These are phyloP conservation scores for Penicillium paxilli DNA, from an alignment of 495 filamentous ascomycete genomes.

Conservation along the genomic window DNA sequence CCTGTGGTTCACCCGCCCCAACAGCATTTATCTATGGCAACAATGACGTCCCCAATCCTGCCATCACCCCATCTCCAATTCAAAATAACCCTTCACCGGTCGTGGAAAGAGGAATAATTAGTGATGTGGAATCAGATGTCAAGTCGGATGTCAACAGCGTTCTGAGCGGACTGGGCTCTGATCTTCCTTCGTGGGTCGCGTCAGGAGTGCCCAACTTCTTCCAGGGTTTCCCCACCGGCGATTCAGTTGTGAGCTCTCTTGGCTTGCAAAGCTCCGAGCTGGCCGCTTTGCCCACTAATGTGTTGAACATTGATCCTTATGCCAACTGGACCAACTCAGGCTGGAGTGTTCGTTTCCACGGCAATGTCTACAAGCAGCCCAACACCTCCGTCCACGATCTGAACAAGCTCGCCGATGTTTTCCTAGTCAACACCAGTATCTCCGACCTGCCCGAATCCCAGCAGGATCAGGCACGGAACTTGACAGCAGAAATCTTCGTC, in stretches of 20 bases:
- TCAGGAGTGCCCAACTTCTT: slow-evolving; percentile 67
- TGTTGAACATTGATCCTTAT: slow-evolving; percentile 74
- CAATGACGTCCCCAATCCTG: slow-evolving; percentile 8
- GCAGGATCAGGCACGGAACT: slow-evolving; percentile 66
- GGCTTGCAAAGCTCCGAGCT: slow-evolving; percentile 58
- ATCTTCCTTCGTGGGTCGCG: slow-evolving; percentile 60
- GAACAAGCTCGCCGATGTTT: slow-evolving; percentile 66
- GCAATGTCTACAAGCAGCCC: slow-evolving; percentile 77
- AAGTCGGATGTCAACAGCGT: slow-evolving; percentile 27
- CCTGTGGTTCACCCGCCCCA: slow-evolving; percentile 17
- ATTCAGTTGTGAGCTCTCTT: slow-evolving; percentile 56
- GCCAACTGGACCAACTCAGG: slow-evolving; percentile 75
- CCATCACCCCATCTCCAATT: slow-evolving; percentile 23
- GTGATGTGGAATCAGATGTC: slow-evolving; percentile 46
- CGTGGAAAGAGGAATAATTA: slow-evolving; percentile 38
- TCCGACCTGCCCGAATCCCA: slow-evolving; percentile 57
- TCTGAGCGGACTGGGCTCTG: slow-evolving; percentile 42
- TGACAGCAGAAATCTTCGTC: slow-evolving; percentile 70
- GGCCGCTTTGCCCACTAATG: slow-evolving; percentile 63
- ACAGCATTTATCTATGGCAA: slow-evolving; percentile 12
- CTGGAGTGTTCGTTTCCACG: slow-evolving; percentile 76
- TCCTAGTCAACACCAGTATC: slow-evolving; percentile 64
- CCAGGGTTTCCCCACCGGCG: slow-evolving; percentile 64
- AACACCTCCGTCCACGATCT: slow-evolving; percentile 61
- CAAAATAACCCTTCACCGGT: slow-evolving; percentile 17